Conservation (phyloP, 139 green algal species). For the Volvox reticuliferus region DNA sequence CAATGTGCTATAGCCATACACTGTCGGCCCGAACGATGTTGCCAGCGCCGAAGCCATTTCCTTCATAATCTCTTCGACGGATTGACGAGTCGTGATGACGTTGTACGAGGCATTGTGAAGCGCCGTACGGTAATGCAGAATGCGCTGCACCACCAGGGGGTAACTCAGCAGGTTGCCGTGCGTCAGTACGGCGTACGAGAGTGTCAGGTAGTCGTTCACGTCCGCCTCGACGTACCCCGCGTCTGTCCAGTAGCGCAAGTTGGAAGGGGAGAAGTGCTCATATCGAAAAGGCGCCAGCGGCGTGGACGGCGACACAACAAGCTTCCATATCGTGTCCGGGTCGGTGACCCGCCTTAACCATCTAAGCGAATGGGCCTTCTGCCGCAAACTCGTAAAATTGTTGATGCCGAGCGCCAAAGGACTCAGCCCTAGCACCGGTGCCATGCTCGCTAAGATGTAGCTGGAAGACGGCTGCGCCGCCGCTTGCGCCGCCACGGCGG, state of each 20-base stretch:
- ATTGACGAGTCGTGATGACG: background rate
- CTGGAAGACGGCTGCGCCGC: too few relatives aligned
- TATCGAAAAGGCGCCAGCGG: slow-evolving; percentile 25
- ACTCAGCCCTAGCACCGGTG: slow-evolving; percentile 22
- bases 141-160: slow-evolving; percentile 1
- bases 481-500: background rate
- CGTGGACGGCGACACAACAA: background rate
- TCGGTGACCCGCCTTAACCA: slow-evolving; percentile 11
- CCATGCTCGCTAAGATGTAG: slow-evolving; percentile 6
- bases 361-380: background rate
- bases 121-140: background rate
- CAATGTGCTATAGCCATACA: background rate
- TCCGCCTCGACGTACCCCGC: background rate
- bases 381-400: background rate
- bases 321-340: background rate
- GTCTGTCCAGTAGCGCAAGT: background rate
- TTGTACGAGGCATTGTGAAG: slow-evolving; percentile 32
- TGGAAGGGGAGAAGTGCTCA: slow-evolving; percentile 26
- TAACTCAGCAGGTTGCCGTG: slow-evolving; percentile 31
- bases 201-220: background rate
- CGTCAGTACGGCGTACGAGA: background rate
- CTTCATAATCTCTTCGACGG: background rate
- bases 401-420: slow-evolving; percentile 21
- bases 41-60: background rate
- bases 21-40: background rate